Percentiles rank a stretch among this genome's conserved stretches.
Evolutionary conservation across 2,329 filamentous ascomycete species (phyloP).

Genomic region (Diaporthe ampelina): DNA sequence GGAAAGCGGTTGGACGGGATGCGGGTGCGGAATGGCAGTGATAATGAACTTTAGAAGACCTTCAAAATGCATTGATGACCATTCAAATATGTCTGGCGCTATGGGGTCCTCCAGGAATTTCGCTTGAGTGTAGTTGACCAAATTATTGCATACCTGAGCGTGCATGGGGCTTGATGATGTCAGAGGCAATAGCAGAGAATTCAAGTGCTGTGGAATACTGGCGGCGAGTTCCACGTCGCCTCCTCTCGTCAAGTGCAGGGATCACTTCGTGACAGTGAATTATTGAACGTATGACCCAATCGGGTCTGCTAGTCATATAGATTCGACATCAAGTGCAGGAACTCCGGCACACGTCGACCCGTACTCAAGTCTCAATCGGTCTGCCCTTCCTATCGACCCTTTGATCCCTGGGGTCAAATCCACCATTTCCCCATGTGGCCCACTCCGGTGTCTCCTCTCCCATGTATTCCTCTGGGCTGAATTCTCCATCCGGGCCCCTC

Average conservation of each 20-base stretch:
- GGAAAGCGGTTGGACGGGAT: constrained; percentile 28
- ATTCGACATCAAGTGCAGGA: not conserved
- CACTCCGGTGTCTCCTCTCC: constrained; percentile 88
- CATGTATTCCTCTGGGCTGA: constrained; percentile 92
- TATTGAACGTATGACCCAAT: not conserved
- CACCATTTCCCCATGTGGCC: constrained; percentile 94
- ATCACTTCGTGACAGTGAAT: not conserved
- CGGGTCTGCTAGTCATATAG: not conserved
- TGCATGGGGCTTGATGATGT: not conserved
- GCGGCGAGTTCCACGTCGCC: not conserved
- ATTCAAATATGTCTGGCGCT: not conserved
- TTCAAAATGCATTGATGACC: constrained; percentile 37
- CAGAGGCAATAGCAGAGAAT: not conserved
- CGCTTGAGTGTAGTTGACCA: not conserved
- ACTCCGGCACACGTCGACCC: not conserved
- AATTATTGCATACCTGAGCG: not conserved
- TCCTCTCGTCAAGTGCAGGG: not conserved
- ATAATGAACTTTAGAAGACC: constrained; percentile 36
- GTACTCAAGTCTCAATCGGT: constrained; percentile 61
- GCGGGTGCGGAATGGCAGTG: constrained; percentile 26
- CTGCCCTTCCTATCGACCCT: constrained; percentile 90
- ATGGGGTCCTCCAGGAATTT: not conserved
- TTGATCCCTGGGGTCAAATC: constrained; percentile 91
- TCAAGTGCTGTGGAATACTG: not conserved
- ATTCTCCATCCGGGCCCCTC: constrained; percentile 74